phyloP scores from a whole-genome alignment of 1,284 basidiomycete genomes.

The Heliocybe sulcata region DNA sequence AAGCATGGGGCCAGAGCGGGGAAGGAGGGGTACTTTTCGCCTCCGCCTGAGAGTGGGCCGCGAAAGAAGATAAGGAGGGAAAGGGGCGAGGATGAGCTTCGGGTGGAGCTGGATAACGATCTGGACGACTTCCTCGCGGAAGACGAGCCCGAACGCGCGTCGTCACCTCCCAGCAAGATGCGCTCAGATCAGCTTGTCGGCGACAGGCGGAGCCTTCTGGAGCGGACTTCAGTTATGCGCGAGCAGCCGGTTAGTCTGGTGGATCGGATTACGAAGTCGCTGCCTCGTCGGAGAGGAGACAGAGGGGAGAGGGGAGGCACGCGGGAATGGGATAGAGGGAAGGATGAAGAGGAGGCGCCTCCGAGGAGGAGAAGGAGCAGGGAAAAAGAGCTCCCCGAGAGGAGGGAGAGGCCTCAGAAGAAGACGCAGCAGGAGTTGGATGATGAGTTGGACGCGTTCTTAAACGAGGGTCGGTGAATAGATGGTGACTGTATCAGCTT shows the following conservation, averaged over 20 bases:
- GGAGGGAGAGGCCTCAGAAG: conserved; percentile 22
- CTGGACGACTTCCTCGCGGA: conserved; percentile 57
- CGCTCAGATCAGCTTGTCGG: conserved; percentile 50
- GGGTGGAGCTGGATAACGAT: conserved; percentile 44
- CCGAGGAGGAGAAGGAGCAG: conserved; percentile 15
- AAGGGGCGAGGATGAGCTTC: conserved; percentile 20
- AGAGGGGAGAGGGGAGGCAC: conserved; percentile 17
- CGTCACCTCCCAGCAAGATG: conserved; percentile 54
- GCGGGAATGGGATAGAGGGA: conserved; percentile 12
- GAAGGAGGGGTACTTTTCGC: conserved; percentile 33
- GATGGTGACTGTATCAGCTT: too few species aligned
- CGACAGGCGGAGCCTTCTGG: conserved; percentile 37
- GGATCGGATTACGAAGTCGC: conserved; percentile 34
- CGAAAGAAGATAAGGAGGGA: conserved; percentile 29
- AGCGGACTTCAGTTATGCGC: conserved; percentile 44
- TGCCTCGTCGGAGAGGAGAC: conserved; percentile 25
- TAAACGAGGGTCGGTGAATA: conserved; percentile 36
- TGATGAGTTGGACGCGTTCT: conserved; percentile 70
- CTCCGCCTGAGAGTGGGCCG: conserved; percentile 19
- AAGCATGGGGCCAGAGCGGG: conserved; percentile 63
- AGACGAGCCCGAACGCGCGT: conserved; percentile 18
- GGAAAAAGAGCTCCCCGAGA: conserved; percentile 22
- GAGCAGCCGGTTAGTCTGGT: conserved; percentile 24
- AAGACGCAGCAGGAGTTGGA: conserved; percentile 69
- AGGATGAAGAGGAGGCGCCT: conserved; percentile 1